Base-by-base conservation (phyloP, 2,329 filamentous ascomycete species). In the Nothomitra cinnamomea region DNA sequence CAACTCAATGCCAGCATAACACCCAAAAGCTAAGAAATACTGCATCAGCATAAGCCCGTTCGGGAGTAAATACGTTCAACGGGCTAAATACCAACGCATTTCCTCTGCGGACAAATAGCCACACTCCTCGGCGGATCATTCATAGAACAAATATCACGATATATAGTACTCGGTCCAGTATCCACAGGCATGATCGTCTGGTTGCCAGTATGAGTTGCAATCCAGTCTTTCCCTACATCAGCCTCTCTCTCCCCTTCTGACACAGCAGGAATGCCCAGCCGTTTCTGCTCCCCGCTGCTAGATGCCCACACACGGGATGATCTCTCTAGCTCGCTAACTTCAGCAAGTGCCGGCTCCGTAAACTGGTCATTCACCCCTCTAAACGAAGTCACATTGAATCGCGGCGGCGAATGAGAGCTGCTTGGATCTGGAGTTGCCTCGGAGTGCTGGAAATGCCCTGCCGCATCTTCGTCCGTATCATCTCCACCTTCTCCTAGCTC, bases 111-210 rank as follows among this genome's bases (percentile, higher is more conserved):
- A 58, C 77, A 82, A 35, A 84, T 75, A 0, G 80, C 76, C 8
- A 83, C 73, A 40, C 77, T 81, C n/a, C 76, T 73, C 12, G 81
- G 80, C 15, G 76, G 76, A 57, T 83, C 78, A 53, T 82, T 75
- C 38, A 73, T 65, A 1, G 74, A 77, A 60, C 80, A 82, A 41
- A 84, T 61, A 56, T 76, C 70, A 41, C 71, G 68, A 60, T 72
- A 75, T 60, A 69, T 63, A 58, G 54, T 72, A 59, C 52, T 71
- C 55, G 52, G 61, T 36, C 58, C 64, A 13, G 55, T 60, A 21
- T 66, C 64, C 7, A 48, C 22, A n/a, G 19, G 43, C 12, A 48
- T 48, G 25, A 13, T 41, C 15, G 38, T 13, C 38, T 6, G 38
- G 38, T 19, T 41, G 10, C 28, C 28, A 15, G 38, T n/a, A 41